phyloP scores from a whole-genome alignment of 2,329 filamentous ascomycete species.

The Colletotrichum tanaceti region DNA sequence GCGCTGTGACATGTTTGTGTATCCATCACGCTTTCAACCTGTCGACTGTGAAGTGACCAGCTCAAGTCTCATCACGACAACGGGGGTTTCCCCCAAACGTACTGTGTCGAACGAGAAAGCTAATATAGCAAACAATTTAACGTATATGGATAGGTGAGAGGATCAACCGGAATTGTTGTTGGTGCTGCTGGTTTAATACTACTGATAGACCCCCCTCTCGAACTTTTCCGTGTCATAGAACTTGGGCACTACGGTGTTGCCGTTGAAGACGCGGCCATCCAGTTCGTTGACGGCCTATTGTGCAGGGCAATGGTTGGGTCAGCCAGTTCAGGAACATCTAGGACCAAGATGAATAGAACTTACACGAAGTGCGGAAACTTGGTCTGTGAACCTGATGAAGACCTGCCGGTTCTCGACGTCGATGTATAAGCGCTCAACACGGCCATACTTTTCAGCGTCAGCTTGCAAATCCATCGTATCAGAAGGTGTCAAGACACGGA shows the following conservation, averaged over 20 bases:
- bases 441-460: constrained; percentile 72
- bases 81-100: too few species aligned
- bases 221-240: constrained; percentile 90
- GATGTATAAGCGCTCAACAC: constrained; percentile 83
- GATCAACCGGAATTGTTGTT: neutral
- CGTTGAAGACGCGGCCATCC: constrained; percentile 88
- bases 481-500: constrained; percentile 19
- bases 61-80: too few species aligned
- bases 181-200: constrained; percentile 7
- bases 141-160: neutral
- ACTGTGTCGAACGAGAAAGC: too few species aligned
- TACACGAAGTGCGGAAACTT: constrained; percentile 85
- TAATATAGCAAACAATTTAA: too few species aligned
- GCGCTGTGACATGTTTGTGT: too few species aligned
- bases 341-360: constrained; percentile 50
- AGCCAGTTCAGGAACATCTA: neutral
- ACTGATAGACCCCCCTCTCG: constrained; percentile 71
- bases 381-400: constrained; percentile 92
- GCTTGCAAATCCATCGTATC: neutral
- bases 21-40: too few species aligned
- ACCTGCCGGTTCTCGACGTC: constrained; percentile 74
- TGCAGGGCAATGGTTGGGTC: neutral
- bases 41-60: too few species aligned
- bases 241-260: constrained; percentile 82
- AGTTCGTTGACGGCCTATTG: constrained; percentile 86